Base-by-base conservation (phyloP, 306 rosid genomes). In the Vicia sativa region DNA sequence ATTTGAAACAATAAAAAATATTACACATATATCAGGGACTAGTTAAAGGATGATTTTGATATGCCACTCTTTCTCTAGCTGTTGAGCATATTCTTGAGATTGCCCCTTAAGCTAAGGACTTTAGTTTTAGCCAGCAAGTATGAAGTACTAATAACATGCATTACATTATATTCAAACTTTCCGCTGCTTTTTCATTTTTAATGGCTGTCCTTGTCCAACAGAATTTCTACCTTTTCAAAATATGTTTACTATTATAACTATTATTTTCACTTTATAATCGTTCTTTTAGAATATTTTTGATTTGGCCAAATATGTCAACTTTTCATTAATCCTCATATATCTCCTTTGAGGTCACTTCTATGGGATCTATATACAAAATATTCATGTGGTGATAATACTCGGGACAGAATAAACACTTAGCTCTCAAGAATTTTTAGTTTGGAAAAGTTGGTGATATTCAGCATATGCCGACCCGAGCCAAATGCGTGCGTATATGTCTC, bases 201-300 rank as follows among this genome's bases (percentile, higher is more conserved):
- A 45, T 62, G 75, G 59, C 16, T 31, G 50, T 76, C 71, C n/a
- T 61, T 75, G 38, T 53, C 75, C 61, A 76, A 29, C 14, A 48
- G 21, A 61, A 76, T 76, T 52, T 52, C 25, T 34, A 31, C 35
- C 66, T 14, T 41, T 70, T 53, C 62, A 23, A 8, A 31, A 25
- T 25, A 25, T 25, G 28, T 25, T 25, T 25, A 25, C 7, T 6
- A 6, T 18, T 63, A 18, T 18, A 31, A 5, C 26, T 26, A 0
- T 37, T 38, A 0, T 37, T 67, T 52, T 46, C 46, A 38, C 56
- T 16, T 61, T 61, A 8, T 23, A 39, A 28, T n/a, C 0, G 9
- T 45, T 21, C 9, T 10, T 34, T 49, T 39, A 38, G 39, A 23
- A 14, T 10, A 37, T 12, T 25, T 38, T 67, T 25, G 4, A 3